Percentiles rank a stretch among this genome's conserved stretches.
Conservation (phyloP, 148 eudicot genomes). For the Vaccinium vitisidaea region DNA sequence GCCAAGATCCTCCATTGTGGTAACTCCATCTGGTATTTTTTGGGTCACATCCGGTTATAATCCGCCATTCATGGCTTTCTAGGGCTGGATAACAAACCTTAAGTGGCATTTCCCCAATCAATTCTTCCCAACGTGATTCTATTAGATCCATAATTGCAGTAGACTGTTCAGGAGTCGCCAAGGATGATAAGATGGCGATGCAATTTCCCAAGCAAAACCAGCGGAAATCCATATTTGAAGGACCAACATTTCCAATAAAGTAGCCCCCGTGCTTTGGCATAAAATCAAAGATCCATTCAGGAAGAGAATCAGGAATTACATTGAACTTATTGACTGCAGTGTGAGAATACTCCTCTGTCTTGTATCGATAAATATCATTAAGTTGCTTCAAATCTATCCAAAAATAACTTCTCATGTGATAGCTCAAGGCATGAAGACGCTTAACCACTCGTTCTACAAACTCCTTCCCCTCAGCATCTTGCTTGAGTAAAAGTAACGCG, state of each 20-base stretch:
- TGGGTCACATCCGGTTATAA: conserved; percentile 90
- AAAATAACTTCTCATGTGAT: conserved; percentile 84
- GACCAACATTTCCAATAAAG: conserved; percentile 85
- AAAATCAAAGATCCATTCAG: conserved; percentile 93
- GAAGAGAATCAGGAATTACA: conserved; percentile 93
- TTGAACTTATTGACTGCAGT: conserved; percentile 87
- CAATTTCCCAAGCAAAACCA: conserved; percentile 97
- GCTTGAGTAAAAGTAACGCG: conserved; percentile 67
- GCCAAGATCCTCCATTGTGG: conserved; percentile 99
- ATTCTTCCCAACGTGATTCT: conserved; percentile 85
- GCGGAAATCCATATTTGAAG: conserved; percentile 85
- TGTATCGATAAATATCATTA: conserved; percentile 78
- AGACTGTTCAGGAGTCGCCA: conserved; percentile 80
- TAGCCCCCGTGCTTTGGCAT: conserved; percentile 85
- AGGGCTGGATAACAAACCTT: conserved; percentile 95
- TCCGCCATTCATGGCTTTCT: conserved; percentile 89
- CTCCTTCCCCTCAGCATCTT: conserved; percentile 76
- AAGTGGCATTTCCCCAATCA: conserved; percentile 90
- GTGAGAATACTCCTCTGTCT: conserved; percentile 88
- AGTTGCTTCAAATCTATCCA: conserved; percentile 86
- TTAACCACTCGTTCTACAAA: conserved; percentile 65
- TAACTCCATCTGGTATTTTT: conserved; percentile 98
- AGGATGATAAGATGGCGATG: conserved; percentile 76
- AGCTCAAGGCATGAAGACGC: conserved; percentile 82
- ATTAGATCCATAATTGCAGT: conserved; percentile 93